phyloP scores from a whole-genome alignment of 257 asterid genomes.

The Parsonsia alboflavescens region DNA sequence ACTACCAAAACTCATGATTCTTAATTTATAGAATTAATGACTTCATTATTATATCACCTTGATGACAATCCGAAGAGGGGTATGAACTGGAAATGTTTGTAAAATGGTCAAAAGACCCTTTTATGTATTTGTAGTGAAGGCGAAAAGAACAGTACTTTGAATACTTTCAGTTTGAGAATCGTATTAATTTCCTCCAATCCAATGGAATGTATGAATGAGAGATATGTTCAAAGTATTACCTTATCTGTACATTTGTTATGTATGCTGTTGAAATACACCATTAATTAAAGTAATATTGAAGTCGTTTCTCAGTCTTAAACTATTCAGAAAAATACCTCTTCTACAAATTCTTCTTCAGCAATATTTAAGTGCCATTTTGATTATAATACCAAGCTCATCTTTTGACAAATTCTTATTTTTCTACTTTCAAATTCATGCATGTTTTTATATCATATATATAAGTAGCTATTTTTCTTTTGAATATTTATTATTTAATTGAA shows the following conservation, averaged over 20 bases:
- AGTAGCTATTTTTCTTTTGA: too few species aligned
- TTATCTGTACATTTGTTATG: background rate
- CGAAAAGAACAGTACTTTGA: background rate
- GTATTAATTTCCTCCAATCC: too few species aligned
- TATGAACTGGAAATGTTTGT: too few species aligned
- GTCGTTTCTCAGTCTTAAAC: background rate
- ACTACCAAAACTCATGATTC: too few species aligned
- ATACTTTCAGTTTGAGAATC: background rate
- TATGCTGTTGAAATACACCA: slow-evolving; percentile 10
- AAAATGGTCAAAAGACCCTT: too few species aligned
- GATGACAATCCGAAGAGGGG: too few species aligned
- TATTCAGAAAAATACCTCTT: background rate
- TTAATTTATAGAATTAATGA: too few species aligned
- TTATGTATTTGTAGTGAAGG: background rate
- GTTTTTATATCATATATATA: too few species aligned
- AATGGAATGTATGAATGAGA: background rate
- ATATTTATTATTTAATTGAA: too few species aligned
- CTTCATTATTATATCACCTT: too few species aligned
- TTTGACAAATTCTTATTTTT: slow-evolving; percentile 20
- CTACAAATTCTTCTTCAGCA: background rate
- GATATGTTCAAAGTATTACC: slow-evolving; percentile 7
- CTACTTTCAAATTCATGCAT: slow-evolving; percentile 18
- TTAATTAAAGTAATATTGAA: background rate
- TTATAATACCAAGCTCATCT: background rate
- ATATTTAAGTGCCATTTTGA: background rate